Evolutionary conservation across 2,329 filamentous ascomycete species (phyloP), one percentile per base, ranked within the genome.

Genomic region (Calonectria henricotiae): DNA sequence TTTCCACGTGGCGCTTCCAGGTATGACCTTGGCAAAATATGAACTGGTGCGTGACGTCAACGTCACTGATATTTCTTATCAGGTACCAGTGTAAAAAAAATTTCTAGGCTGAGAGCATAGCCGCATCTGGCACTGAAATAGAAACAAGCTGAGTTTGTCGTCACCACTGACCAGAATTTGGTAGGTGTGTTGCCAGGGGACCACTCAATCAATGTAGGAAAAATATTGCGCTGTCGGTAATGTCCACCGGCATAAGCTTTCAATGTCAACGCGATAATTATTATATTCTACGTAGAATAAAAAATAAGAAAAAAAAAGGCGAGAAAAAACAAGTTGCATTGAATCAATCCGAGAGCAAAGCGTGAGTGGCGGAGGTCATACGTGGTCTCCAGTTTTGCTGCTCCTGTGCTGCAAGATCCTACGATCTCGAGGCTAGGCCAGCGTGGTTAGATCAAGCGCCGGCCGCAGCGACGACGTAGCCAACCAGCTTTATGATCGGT

Each of bases 101-200:
- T n/a, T 47, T n/a, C 65, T 49, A 17, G 35, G 37, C 54, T 30
- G 20, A 35, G 46, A 49, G 54, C 44, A 69, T 62, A 54, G 62
- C 67, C 67, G 62, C 67, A 61, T 46, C 13, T 12, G 43, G 41
- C 17, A 35, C 44, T 15, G 39, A 46, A 62, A 69, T 65, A 62
- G 66, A 30, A 60, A 35, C 61, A 9, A 43, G 25, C 35, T 13
- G 27, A 47, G 44, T 11, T 44, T 41, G 49, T 20, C 32, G 43
- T 44, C 67, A 46, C 62, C 67, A 69, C 54, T 47, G 47, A 60
- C 27, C 27, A 27, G 27, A 35, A 30, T 7, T 47, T 66, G 51
- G 32, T 11, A 25, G 23, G 30, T 60, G 41, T 37, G 23, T 41
- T 35, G 20, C 12, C 17, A 54, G 4, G 25, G 46, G 27, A 49